phyloP scores from a whole-genome alignment of 495 filamentous ascomycete species.

The Aspergillus bridgeri region DNA sequence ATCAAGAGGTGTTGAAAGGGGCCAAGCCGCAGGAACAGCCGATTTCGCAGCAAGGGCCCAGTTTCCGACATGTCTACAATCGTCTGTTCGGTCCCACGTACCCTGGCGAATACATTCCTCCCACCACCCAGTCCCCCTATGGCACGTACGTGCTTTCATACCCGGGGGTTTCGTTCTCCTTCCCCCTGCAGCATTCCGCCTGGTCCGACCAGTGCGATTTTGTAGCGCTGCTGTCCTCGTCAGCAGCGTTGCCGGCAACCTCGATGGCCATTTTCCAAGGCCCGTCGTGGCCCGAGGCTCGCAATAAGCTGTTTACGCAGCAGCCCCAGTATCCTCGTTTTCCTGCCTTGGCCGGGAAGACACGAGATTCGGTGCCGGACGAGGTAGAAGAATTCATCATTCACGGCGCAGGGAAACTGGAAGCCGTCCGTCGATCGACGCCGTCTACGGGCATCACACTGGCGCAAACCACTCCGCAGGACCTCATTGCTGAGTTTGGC shows the following conservation, averaged over 20 bases:
- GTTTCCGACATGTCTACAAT: conserved; percentile 88
- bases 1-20: conserved; percentile 74
- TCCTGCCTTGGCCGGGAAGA: conserved; percentile 52
- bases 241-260: conserved; percentile 66
- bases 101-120: conserved; percentile 81
- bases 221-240: conserved; percentile 78
- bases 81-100: conserved; percentile 87
- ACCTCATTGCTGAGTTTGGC: conserved; percentile 83
- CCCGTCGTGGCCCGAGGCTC: conserved; percentile 80
- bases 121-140: conserved; percentile 47
- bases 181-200: conserved; percentile 70
- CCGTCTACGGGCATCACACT: conserved; percentile 64
- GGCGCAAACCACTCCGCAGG: conserved; percentile 82
- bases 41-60: conserved; percentile 58
- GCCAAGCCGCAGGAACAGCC: conserved; percentile 42
- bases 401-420: conserved; percentile 68
- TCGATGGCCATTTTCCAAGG: conserved; percentile 89
- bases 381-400: conserved; percentile 80
- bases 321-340: conserved; percentile 63
- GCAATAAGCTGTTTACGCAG: conserved; percentile 70
- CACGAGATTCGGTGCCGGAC: conserved; percentile 63
- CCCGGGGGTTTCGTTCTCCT: conserved; percentile 88
- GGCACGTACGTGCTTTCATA: conserved; percentile 86
- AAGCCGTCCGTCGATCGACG: conserved; percentile 63
- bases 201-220: conserved; percentile 82